Percentiles rank a stretch among this genome's conserved stretches.
phyloP scores from a whole-genome alignment of 225 moss, liverwort and hornwort genomes.

The Thuidium tamariscinum region DNA sequence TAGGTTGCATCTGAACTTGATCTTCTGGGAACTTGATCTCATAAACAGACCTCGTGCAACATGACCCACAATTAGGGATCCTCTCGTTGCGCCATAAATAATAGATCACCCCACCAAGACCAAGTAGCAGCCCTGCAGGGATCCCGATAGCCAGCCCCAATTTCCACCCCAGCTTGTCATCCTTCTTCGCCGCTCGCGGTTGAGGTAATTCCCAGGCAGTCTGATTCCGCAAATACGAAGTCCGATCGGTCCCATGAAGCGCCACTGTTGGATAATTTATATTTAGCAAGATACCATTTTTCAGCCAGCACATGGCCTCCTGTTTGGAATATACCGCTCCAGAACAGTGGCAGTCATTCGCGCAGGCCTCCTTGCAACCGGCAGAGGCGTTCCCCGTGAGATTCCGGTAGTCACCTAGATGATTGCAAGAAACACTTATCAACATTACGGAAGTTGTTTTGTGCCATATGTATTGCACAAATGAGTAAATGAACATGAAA shows the following conservation, averaged over 20 bases:
- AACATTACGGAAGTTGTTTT: no score
- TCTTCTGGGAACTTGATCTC: neutral
- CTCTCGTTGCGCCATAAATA: neutral
- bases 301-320: accelerated
- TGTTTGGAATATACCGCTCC: no score
- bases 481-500: no score
- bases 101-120: neutral
- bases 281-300: accelerated
- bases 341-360: no score
- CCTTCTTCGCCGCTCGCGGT: accelerated
- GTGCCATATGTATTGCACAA: no score
- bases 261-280: accelerated
- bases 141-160: neutral
- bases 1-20: no score
- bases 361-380: no score
- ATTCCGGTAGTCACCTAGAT: no score
- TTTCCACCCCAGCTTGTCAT: neutral
- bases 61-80: neutral
- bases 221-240: neutral
- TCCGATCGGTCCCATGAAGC: neutral
- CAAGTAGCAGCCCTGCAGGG: no score
- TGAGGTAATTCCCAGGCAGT: accelerated
- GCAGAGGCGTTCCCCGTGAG: no score
- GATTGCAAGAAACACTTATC: no score
- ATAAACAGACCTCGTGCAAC: neutral